Conservation (phyloP, 306 rosid genomes). For the Adenanthera pavonina region DNA sequence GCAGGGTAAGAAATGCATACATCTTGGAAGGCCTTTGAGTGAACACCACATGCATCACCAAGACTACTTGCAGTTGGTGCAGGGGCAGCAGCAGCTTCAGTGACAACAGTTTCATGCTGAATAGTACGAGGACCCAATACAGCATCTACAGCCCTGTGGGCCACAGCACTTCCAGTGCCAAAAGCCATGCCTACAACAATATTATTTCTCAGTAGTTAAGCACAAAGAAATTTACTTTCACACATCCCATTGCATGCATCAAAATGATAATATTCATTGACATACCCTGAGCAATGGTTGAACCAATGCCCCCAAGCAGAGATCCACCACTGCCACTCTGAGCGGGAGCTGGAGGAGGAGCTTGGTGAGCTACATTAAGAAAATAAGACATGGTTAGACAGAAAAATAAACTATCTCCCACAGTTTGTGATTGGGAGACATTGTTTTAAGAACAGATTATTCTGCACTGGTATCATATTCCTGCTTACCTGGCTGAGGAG, state of each 20-base stretch:
- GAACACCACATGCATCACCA: conserved; percentile 68
- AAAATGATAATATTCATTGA: neutral
- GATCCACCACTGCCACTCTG: conserved; percentile 76
- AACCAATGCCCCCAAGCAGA: conserved; percentile 76
- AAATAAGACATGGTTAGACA: neutral
- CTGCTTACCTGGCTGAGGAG: conserved; percentile 47
- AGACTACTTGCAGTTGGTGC: conserved; percentile 54
- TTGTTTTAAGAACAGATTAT: too few relatives aligned
- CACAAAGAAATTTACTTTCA: neutral
- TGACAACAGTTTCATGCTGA: conserved; percentile 68
- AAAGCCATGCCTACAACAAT: conserved; percentile 72
- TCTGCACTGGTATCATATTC: neutral
- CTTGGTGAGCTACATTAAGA: conserved; percentile 55
- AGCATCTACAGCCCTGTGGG: conserved; percentile 91
- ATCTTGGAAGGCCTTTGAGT: conserved; percentile 83
- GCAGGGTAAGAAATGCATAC: conserved; percentile 49
- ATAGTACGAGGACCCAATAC: conserved; percentile 85
- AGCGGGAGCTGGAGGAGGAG: conserved; percentile 85
- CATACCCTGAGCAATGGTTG: conserved; percentile 92
- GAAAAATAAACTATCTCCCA: neutral
- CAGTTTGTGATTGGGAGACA: neutral
- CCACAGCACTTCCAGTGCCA: conserved; percentile 89
- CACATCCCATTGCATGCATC: neutral
- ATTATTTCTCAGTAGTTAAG: neutral
- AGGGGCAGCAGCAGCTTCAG: conserved; percentile 65